These are phyloP conservation scores for Cercospora sp. DNA, from an alignment of 2,329 filamentous ascomycete genomes.

Conservation along the genomic window DNA sequence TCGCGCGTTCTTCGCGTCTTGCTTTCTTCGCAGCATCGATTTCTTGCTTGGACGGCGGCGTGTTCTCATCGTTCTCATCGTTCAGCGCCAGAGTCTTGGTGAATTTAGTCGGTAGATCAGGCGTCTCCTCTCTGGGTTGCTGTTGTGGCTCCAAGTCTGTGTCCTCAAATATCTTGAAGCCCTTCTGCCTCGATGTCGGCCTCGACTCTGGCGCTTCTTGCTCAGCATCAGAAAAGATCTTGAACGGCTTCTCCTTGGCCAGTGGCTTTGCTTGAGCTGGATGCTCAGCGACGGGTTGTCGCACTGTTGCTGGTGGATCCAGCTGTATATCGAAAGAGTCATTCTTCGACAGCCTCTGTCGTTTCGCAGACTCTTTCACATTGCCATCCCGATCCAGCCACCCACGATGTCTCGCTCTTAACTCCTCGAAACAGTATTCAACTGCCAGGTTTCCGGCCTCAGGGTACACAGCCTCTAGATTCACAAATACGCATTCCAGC, in stretches of 20 bases:
- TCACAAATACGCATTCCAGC: slow-evolving; percentile 82
- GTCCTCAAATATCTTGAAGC: slow-evolving; percentile 41
- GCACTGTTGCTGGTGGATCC: slow-evolving; percentile 16
- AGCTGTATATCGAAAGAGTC: slow-evolving; percentile 29
- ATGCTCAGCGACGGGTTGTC: slow-evolving; percentile 1
- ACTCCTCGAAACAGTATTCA: slow-evolving; percentile 88
- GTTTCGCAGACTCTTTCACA: slow-evolving; percentile 32
- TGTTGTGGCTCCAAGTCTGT: slow-evolving; percentile 22
- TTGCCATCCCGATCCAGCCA: slow-evolving; percentile 60
- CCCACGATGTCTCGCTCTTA: slow-evolving; percentile 76
- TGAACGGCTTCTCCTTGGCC: slow-evolving; percentile 15
- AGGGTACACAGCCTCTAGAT: slow-evolving; percentile 83
- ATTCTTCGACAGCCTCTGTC: slow-evolving; percentile 15
- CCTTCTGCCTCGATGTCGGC: slow-evolving; percentile 33
- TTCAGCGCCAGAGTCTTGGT: slow-evolving; percentile 39
- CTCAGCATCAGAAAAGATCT: slow-evolving; percentile 11
- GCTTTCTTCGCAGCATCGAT: slow-evolving; percentile 50
- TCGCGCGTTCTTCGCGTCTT: slow-evolving; percentile 52
- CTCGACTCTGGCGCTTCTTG: slow-evolving; percentile 12
- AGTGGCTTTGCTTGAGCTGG: background rate
- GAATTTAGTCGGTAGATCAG: slow-evolving; percentile 32
- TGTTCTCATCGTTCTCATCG: slow-evolving; percentile 52
- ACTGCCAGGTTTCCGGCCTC: slow-evolving; percentile 65
- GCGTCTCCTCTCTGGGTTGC: slow-evolving; percentile 7
- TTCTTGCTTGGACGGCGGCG: slow-evolving; percentile 40